Conservation (phyloP, 1,284 basidiomycete genomes). For the Earliella scabrosa region DNA sequence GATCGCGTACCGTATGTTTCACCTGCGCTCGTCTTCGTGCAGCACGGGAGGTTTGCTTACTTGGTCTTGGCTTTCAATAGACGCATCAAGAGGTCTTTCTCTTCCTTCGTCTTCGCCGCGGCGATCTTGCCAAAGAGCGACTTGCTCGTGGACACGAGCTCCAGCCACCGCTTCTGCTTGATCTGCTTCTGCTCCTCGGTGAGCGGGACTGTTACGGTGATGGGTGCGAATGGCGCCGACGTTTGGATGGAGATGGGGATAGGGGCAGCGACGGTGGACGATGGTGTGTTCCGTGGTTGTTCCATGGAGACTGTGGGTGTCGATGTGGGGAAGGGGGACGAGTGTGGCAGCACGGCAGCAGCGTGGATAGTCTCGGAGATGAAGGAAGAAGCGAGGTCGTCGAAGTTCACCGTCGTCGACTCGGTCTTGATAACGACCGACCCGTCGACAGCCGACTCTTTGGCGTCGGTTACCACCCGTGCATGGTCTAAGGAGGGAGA, state of each 20-base stretch:
- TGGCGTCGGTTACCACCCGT: neutral
- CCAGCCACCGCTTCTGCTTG: slow-evolving; percentile 60
- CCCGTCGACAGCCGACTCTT: neutral
- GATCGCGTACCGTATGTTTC: neutral
- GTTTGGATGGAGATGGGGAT: neutral
- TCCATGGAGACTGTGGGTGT: neutral
- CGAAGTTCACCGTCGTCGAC: slow-evolving; percentile 32
- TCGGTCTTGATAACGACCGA: neutral
- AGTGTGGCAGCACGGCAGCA: slow-evolving; percentile 7
- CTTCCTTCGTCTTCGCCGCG: slow-evolving; percentile 59
- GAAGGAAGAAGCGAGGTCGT: slow-evolving; percentile 56
- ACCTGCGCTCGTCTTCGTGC: neutral
- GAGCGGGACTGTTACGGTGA: neutral
- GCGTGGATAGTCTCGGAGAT: slow-evolving; percentile 58
- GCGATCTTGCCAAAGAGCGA: slow-evolving; percentile 61
- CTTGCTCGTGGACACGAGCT: slow-evolving; percentile 74
- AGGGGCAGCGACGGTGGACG: neutral
- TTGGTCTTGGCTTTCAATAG: slow-evolving; percentile 52
- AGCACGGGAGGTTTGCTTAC: slow-evolving; percentile 26
- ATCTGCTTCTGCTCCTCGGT: slow-evolving; percentile 33
- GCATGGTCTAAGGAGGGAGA: neutral
- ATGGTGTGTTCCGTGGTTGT: neutral
- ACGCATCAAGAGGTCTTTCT: slow-evolving; percentile 61
- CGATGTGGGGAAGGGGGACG: neutral
- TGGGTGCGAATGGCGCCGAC: neutral